Evolutionary conservation across 331 rosid genomes (phyloP), one percentile per base, ranked within the genome.

Genomic region (Stylosanthes scabra): DNA sequence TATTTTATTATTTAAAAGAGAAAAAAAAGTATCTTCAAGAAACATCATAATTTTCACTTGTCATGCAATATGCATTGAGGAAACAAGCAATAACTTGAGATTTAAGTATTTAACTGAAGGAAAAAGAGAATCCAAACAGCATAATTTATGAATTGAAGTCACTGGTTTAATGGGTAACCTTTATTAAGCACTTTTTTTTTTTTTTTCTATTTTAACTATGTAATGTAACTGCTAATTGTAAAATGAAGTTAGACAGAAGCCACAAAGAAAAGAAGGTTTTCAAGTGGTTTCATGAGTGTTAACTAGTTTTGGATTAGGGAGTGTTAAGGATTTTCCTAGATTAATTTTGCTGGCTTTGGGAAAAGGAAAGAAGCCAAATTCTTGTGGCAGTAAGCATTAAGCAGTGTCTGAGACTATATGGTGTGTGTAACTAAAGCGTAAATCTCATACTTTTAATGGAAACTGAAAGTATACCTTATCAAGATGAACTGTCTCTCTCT

Each of bases 401-500:
- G 25, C 25, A 20, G 1, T 20, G 10, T 46, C n/a, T 46, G 7
- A 9, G 3, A 46, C 51, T 46, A 9, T 46, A 9, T 46, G 51
- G 51, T 9, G 11, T 11, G 12, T 9, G 11, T 46, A 8, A 9
- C 46, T 31, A 31, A 31, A 31, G 37, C 37, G 37, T 31, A 31
- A 31, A 3, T 31, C 37, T 31, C 37, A 31, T 31, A 31, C 5
- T 31, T 31, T 31, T 31, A 31, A 31, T 31, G 41, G 13, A 74
- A 68, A 52, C 55, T 42, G 70, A 70, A 78, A 59, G 6, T 45
- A 70, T 84, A 91, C 97, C 99, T 91, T 91, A 47, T 91, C 97
- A 78, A 94, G 75, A 80, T 94, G 87, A 77, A 94, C 73, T 55
- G 76, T 71, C 44, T 59, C 74, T 20, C 60, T 63, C 74, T 90